Evolutionary conservation across 1,284 basidiomycete genomes (phyloP), one percentile per base, ranked within the genome.

Genomic region (Cryptococcus deneoformans): DNA sequence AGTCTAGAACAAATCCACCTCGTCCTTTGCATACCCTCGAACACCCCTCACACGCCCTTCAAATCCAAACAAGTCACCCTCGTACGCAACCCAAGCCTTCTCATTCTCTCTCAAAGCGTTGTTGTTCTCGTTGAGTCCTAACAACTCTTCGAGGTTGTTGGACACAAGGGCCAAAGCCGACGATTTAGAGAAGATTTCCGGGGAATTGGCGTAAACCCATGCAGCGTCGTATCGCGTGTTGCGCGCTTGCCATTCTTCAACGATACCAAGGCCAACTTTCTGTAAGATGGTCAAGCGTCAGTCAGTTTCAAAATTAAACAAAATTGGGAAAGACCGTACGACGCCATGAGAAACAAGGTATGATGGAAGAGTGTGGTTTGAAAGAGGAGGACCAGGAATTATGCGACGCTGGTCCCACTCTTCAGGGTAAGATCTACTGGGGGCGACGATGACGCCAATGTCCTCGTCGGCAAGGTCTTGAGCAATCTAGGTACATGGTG

Each of bases 381-480:
- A 84, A 7, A 93, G 72, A 1, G 90, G 91, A 0, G 87, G 88
- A 0, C 90, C 91, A 36, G 87, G 81, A 16, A 89, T 75, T 53
- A 85, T 86, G 67, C 88, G 80, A 29, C 84, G 80, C 62, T 82
- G 76, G 67, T 90, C 86, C 87, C 89, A 93, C 1, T 80, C 80
- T 34, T 71, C 68, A 2, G 88, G 86, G 79, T 83, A 87, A 6
- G 86, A 83, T 59, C 82, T 80, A 1, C 84, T 73, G 64, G 84
- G 74, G 61, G 84, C 65, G 79, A 93, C 76, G 57, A 95, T 85
- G 35, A 93, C 88, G 12, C 87, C 86, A 12, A 92, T 82, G 50
- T 82, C 76, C 1, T 86, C 84, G 36, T 73, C 71, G 64, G 87
- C 84, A 42, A 95, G 84, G 61, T 92, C 86, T 40, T 83, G 73